Base-by-base conservation (phyloP, 768 basidiomycete species). In the Agaricus sinodeliciosus region DNA sequence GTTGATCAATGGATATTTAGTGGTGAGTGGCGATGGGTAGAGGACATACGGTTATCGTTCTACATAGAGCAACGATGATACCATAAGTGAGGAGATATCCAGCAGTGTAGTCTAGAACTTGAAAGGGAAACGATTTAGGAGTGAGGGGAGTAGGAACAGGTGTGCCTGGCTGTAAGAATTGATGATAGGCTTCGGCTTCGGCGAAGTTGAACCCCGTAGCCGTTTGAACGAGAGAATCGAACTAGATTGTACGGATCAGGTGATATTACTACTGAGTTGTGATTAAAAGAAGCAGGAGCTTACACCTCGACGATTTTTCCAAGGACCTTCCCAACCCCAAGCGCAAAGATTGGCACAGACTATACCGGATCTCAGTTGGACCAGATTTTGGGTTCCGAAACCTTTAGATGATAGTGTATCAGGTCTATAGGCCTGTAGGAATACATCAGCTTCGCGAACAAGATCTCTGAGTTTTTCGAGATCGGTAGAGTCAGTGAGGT, bases 211-310 rank as follows among this genome's bases (percentile, higher is more conserved):
- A 78, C 0, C 82, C 83, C 0, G 73, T 75, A 2, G 79, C 79
- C 0, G 79, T 82, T 65, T 85, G 82, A 0, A 83, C 78, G 2
- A 84, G 67, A 0, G 82, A 84, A 58, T 85, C 82, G 51, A 84
- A 84, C 81, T 82, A 43, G 3, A 36, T 2, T 13, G 39, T 8
- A 18, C 16, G 39, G 6, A 35, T n/a, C 43, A 11, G 41, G n/a
- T 31, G 8, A 39, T n/a, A 16, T 9, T 31, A 19, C n/a, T 19
- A 18, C 27, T 34, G 19, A 12, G 12, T 3, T n/a, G 22, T 12
- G 22, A 39, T 15, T 37, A 18, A 44, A 11, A 9, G 15, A 25
- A 12, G 12, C 9, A 59, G 69, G 48, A 31, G 7, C 31, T 31
- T 62, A 80, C 80, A 3, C 81, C 81, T 46, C 77, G 70, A 11